Percentiles rank a stretch among this genome's conserved stretches.
Conservation (phyloP, 2,329 filamentous ascomycete species). For the Fusarium duplospermum region DNA sequence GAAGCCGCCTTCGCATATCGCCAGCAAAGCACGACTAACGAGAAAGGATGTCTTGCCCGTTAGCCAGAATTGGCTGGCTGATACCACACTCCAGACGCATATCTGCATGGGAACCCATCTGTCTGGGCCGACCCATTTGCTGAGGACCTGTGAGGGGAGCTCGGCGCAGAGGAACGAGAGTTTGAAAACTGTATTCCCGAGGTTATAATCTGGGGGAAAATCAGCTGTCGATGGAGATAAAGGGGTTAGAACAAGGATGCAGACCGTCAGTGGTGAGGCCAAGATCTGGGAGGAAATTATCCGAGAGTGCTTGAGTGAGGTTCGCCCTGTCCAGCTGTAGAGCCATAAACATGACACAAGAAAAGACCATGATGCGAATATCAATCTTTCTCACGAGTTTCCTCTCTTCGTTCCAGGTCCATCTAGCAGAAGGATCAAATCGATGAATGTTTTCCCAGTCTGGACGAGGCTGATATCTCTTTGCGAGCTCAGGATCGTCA, state of each 20-base stretch:
- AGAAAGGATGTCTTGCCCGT: conserved; percentile 25
- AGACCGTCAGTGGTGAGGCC: conserved; percentile 55
- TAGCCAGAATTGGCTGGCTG: conserved; percentile 11
- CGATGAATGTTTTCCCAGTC: conserved; percentile 57
- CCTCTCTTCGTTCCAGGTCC: conserved; percentile 53
- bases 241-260: background rate
- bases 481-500: conserved; percentile 55
- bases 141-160: conserved; percentile 70
- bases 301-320: conserved; percentile 58
- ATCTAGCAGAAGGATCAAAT: conserved; percentile 59
- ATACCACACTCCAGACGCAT: conserved; percentile 59
- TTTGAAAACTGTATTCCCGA: conserved; percentile 50
- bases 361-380: conserved; percentile 58
- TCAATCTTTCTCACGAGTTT: conserved; percentile 9
- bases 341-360: conserved; percentile 54
- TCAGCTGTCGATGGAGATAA: background rate
- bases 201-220: conserved; percentile 45
- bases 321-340: conserved; percentile 64
- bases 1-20: conserved; percentile 31
- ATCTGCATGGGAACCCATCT: conserved; percentile 71
- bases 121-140: conserved; percentile 68
- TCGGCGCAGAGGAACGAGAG: conserved; percentile 49
- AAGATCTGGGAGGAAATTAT: conserved; percentile 60
- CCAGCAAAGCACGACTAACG: conserved; percentile 24
- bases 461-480: conserved; percentile 48